phyloP scores from a whole-genome alignment of 768 basidiomycete species.

The Boletales sp. region DNA sequence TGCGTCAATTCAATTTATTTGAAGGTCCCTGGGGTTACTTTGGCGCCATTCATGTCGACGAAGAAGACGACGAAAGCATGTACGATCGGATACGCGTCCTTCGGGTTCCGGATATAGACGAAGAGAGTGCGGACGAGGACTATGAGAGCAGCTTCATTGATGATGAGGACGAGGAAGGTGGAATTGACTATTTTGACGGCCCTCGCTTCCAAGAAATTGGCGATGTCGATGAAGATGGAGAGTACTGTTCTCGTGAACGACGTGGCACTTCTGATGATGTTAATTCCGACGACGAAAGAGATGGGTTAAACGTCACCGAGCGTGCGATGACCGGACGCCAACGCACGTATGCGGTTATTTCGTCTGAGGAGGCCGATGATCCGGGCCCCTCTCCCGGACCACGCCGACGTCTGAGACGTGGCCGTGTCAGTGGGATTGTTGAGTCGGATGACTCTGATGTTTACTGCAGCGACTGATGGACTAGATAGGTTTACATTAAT shows the following conservation, averaged over 20 bases:
- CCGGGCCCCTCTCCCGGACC: background rate
- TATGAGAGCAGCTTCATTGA: slow-evolving; percentile 60
- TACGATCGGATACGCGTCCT: background rate
- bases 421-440: background rate
- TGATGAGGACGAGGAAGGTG: slow-evolving; percentile 33
- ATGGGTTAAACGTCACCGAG: background rate
- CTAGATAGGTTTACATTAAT: background rate
- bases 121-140: slow-evolving; percentile 32
- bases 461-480: slow-evolving; percentile 7
- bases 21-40: slow-evolving; percentile 17
- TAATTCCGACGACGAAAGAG: slow-evolving; percentile 11
- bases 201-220: slow-evolving; percentile 25
- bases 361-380: slow-evolving; percentile 21
- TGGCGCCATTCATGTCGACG: slow-evolving; percentile 19
- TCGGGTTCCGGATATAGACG: slow-evolving; percentile 12
- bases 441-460: slow-evolving; percentile 23
- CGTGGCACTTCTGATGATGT: background rate
- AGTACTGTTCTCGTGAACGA: too few species aligned
- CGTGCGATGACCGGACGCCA: background rate
- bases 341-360: background rate
- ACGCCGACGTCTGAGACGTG: background rate
- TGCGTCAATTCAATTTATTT: slow-evolving; percentile 13
- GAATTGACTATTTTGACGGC: background rate
- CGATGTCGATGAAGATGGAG: slow-evolving; percentile 11
- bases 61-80: slow-evolving; percentile 19